These are phyloP conservation scores for Tetrahymena elliotti DNA, from an alignment of 73 alveolate genomes.

Conservation along the genomic window DNA sequence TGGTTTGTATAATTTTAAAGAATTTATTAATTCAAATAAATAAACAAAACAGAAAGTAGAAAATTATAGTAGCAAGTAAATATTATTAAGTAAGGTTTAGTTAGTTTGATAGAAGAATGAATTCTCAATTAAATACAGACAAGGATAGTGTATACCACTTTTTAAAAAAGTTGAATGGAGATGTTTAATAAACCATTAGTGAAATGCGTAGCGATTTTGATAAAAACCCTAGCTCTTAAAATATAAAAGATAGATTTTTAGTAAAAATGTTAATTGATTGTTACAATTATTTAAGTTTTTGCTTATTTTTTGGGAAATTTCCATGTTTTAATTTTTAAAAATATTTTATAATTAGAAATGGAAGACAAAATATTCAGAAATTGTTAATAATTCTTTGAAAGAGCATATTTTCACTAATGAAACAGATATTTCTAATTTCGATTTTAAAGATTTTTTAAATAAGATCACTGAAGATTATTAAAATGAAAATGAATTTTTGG, in stretches of 20 bases:
- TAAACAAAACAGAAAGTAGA: background rate
- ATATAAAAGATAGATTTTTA: background rate
- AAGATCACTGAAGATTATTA: background rate
- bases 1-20: background rate
- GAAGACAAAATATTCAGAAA: background rate
- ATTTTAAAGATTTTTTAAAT: background rate
- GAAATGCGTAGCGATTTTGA: background rate
- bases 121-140: background rate
- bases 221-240: background rate
- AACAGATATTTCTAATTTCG: background rate
- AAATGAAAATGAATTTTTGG: background rate
- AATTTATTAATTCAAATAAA: too few relatives aligned
- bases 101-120: background rate
- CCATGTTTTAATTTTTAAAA: too few relatives aligned
- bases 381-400: background rate
- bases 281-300: background rate
- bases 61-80: background rate
- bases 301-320: background rate
- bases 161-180: background rate
- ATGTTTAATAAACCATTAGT: background rate
- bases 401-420: background rate
- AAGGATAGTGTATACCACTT: background rate
- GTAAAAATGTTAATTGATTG: background rate
- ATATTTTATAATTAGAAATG: background rate
- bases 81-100: background rate